Evolutionary conservation across 2,329 filamentous ascomycete species (phyloP), one percentile per base, ranked within the genome.

Genomic region (Cytospora paraplurivora): DNA sequence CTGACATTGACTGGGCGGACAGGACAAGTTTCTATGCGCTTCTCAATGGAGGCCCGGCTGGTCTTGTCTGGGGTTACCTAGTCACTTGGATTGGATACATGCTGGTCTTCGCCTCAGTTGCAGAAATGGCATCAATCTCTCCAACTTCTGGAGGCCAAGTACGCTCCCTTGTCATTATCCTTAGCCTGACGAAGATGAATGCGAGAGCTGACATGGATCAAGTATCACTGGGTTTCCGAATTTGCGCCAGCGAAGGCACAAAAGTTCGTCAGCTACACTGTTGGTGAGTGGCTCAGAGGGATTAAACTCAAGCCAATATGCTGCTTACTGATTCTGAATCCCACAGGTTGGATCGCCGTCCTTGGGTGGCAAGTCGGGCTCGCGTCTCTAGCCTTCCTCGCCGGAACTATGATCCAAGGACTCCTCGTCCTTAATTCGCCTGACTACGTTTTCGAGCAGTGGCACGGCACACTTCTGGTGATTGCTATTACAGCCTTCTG

Each of bases 171-270:
- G 19, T 11, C 7, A 34, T 3, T 54, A 15, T 11, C 2, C 11
- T 33, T 15, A 1, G 4, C 4, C 17, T 32, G 11, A 34, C 19
- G 7, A 19, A 17, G 34, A 52, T 51, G 51, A 35, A 32, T 7
- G 21, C 32, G 8, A n/a, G 37, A 75, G 81, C 82, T 81, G 0
- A 78, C 78, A 8, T 82, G 82, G 33, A 82, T 83, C 1, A 83
- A 88, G 72, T 87, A 87, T 67, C 83, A 86, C 69, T 86, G 84
- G 83, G 82, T 86, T 0, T 82, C 80, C 1, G 80, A 83, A 67
- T 78, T 86, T 61, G 80, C 80, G 2, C 80, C 82, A 0, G 72
- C 72, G 1, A 74, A 73, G 19, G 77, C 76, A 35, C 79, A 85
- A 67, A 83, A 81, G 62, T 79, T 82, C 56, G 73, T 86, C 7